Conservation (phyloP, 2,329 filamentous ascomycete genomes). For the Niveomyces coronatus region DNA sequence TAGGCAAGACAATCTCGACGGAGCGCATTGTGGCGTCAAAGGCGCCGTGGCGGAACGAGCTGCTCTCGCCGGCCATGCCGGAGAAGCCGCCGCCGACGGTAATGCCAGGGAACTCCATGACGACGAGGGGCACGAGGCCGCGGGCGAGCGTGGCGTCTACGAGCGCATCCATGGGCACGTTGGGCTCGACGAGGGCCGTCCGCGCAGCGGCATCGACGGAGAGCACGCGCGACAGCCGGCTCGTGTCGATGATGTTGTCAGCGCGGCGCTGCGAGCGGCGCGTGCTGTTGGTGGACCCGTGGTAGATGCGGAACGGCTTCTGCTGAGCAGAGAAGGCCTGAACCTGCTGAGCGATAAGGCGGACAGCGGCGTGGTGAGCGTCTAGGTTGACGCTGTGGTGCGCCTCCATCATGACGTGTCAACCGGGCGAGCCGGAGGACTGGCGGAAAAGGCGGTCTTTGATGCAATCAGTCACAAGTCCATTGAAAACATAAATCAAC, state of each 20-base stretch:
- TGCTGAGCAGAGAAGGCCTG: constrained; percentile 31
- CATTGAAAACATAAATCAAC: too few species aligned
- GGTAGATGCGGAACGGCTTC: constrained; percentile 61
- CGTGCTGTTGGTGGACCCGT: constrained; percentile 70
- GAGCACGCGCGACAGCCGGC: constrained; percentile 51
- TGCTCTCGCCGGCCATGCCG: constrained; percentile 58
- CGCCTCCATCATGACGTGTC: constrained; percentile 25
- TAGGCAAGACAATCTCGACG: constrained; percentile 55
- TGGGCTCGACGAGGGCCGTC: constrained; percentile 58
- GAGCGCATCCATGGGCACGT: constrained; percentile 57
- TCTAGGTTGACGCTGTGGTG: too few species aligned
- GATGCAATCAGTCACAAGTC: too few species aligned
- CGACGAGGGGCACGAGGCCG: constrained; percentile 51
- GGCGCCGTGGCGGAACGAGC: constrained; percentile 55
- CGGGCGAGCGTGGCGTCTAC: constrained; percentile 46
- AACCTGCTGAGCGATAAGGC: constrained; percentile 31
- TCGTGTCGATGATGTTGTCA: constrained; percentile 56
- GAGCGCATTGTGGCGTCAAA: constrained; percentile 52
- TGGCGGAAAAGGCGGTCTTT: too few species aligned
- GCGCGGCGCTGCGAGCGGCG: constrained; percentile 40
- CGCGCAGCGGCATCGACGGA: constrained; percentile 40
- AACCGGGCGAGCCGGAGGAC: background rate
- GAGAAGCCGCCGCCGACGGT: constrained; percentile 59
- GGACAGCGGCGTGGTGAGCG: constrained; percentile 35
- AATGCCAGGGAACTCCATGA: constrained; percentile 65